Conservation (phyloP, 768 basidiomycete species). For the Leccinellum luteum region DNA sequence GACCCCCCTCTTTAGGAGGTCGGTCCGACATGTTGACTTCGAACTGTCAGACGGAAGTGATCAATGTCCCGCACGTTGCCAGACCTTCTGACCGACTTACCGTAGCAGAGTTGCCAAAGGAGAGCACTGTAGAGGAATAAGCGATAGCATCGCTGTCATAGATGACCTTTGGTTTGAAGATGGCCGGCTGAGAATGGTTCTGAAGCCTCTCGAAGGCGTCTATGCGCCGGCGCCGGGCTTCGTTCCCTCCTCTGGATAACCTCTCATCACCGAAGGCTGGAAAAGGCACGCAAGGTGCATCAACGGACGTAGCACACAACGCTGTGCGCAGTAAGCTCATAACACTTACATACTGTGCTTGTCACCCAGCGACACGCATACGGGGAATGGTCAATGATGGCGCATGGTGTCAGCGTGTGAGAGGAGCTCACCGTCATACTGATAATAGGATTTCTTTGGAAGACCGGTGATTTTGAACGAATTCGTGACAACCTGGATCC, state of each 20-base stretch:
- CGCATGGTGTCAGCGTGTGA: conserved; percentile 2
- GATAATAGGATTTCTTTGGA: conserved; percentile 26
- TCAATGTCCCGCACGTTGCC: background rate
- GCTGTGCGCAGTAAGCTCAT: background rate
- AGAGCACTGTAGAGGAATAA: conserved; percentile 35
- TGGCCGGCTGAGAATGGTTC: conserved; percentile 27
- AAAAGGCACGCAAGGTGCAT: background rate
- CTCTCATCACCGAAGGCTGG: conserved; percentile 20
- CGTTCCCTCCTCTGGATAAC: background rate
- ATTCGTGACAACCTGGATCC: conserved; percentile 32
- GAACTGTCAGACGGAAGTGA: conserved; percentile 27
- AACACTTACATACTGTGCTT: conserved; percentile 27
- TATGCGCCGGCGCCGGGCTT: conserved; percentile 22
- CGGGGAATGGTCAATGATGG: conserved; percentile 1
- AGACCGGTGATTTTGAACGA: conserved; percentile 31
- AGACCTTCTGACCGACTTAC: conserved; percentile 19
- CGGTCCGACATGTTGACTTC: conserved; percentile 33
- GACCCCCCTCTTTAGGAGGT: conserved; percentile 13
- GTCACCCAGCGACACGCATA: background rate
- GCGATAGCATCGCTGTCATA: conserved; percentile 47
- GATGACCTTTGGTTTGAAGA: conserved; percentile 43
- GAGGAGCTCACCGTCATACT: conserved; percentile 32
- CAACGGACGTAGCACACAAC: background rate
- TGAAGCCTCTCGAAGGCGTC: conserved; percentile 38
- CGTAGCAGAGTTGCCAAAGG: conserved; percentile 30